Evolutionary conservation across 2,329 filamentous ascomycete genomes (phyloP).

Genomic region (Zelopaecilomyces penicillatus): DNA sequence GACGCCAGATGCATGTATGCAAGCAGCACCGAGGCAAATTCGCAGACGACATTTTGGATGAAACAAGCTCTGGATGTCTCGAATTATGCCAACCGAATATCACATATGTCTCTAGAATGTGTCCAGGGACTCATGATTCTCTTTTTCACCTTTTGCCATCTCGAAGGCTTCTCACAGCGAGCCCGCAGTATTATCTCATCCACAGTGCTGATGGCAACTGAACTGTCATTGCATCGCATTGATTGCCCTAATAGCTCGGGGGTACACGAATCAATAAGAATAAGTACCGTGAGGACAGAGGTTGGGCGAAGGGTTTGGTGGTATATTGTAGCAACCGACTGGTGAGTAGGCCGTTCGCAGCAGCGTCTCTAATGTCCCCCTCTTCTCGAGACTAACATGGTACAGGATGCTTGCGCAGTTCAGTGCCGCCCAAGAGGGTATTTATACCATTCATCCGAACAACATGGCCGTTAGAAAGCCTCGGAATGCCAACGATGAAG

Average conservation of each 20-base stretch:
- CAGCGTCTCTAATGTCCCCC: not conserved
- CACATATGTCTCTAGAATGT: constrained; percentile 23
- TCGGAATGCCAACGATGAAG: constrained; percentile 30
- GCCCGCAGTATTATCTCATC: constrained; percentile 22
- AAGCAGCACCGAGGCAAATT: constrained; percentile 18
- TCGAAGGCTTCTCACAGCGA: constrained; percentile 27
- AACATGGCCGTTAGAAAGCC: constrained; percentile 32
- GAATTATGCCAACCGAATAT: constrained; percentile 23
- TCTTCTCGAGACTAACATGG: not conserved
- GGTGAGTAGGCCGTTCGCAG: constrained; percentile 18
- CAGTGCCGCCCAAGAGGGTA: constrained; percentile 25
- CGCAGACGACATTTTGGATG: constrained; percentile 23
- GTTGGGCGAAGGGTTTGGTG: constrained; percentile 36
- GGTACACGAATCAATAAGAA: constrained; percentile 14
- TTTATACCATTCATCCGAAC: constrained; percentile 27
- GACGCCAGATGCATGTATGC: constrained; percentile 18
- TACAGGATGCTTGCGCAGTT: constrained; percentile 29
- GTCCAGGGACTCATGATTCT: constrained; percentile 30
- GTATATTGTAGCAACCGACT: constrained; percentile 33
- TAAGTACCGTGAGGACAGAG: constrained; percentile 22
- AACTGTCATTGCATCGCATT: constrained; percentile 30
- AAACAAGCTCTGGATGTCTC: constrained; percentile 27
- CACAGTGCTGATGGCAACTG: constrained; percentile 22
- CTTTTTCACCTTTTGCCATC: constrained; percentile 29
- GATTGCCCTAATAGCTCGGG: constrained; percentile 22